Conservation (phyloP, 1,284 basidiomycete species). For the Cryptococcus deneoformans region DNA sequence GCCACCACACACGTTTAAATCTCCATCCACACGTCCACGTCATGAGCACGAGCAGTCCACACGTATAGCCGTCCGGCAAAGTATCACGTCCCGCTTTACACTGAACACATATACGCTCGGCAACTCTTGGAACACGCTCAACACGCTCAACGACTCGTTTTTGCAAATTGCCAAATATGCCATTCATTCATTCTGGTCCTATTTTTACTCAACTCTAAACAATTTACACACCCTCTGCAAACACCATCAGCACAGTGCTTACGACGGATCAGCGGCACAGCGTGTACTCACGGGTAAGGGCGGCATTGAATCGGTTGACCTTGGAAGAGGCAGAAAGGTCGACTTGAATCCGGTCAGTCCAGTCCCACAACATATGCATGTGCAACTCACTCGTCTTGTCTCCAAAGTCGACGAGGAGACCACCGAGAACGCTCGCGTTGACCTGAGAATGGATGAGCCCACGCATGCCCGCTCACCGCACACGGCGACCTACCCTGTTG, state of each 20-base stretch:
- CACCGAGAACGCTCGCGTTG: conserved; percentile 81
- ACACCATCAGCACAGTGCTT: conserved; percentile 4
- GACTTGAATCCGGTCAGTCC: conserved; percentile 18
- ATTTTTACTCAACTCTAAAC: no score
- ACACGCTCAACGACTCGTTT: no score
- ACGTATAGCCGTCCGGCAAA: no score
- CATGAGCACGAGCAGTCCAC: no score
- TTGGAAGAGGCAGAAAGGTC: conserved; percentile 91
- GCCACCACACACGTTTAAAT: no score
- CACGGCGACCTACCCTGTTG: conserved; percentile 66
- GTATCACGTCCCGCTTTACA: no score
- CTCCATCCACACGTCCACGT: no score
- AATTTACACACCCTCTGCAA: conserved; percentile 24
- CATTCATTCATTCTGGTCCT: no score
- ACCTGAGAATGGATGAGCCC: conserved; percentile 55
- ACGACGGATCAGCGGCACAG: conserved; percentile 15
- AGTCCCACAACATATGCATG: background rate
- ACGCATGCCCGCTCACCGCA: background rate
- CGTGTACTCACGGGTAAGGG: conserved; percentile 64
- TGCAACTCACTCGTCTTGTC: conserved; percentile 75
- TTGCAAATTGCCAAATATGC: no score
- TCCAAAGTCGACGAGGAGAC: conserved; percentile 93
- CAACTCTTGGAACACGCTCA: no score
- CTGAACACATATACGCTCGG: no score
- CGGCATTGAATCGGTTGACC: conserved; percentile 90